phyloP scores from a whole-genome alignment of 257 asterid species.

The Solanum ossicruentum region DNA sequence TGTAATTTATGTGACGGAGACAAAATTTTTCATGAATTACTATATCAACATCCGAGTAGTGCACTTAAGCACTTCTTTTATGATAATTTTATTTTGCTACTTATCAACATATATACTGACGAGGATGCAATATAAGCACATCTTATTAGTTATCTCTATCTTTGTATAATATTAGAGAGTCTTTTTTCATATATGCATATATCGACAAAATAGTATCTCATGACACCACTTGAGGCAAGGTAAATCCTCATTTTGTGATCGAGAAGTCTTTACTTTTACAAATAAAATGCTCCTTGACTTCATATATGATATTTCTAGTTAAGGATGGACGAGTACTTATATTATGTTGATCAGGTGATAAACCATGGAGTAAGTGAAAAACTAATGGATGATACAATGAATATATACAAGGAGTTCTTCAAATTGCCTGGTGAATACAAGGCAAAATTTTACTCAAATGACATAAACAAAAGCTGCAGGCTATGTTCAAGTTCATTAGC shows the following conservation, averaged over 20 bases:
- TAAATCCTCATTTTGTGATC: neutral
- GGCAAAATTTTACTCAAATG: conserved; percentile 5
- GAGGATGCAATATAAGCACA: neutral
- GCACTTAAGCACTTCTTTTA: neutral
- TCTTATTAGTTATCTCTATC: neutral
- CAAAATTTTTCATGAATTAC: neutral
- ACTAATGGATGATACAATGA: conserved; percentile 15
- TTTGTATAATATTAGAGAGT: neutral
- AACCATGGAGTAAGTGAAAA: conserved; percentile 37
- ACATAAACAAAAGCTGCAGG: conserved; percentile 26
- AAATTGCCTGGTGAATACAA: conserved; percentile 24
- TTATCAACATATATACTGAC: too few relatives aligned
- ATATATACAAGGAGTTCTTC: conserved; percentile 30
- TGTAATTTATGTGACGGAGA: neutral
- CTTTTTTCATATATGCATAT: neutral
- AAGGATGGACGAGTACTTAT: neutral
- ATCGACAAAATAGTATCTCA: neutral
- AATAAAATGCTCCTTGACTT: neutral
- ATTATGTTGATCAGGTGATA: conserved; percentile 15
- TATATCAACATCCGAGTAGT: neutral
- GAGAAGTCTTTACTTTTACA: neutral
- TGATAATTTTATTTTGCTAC: too few relatives aligned
- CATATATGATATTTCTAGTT: neutral
- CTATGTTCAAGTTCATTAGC: conserved; percentile 17
- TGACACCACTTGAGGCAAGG: neutral